A percentile compares a stretch with the other conserved stretches of the same genome.
phyloP scores from a whole-genome alignment of 441 rosid species.

The Eruca vesicaria region DNA sequence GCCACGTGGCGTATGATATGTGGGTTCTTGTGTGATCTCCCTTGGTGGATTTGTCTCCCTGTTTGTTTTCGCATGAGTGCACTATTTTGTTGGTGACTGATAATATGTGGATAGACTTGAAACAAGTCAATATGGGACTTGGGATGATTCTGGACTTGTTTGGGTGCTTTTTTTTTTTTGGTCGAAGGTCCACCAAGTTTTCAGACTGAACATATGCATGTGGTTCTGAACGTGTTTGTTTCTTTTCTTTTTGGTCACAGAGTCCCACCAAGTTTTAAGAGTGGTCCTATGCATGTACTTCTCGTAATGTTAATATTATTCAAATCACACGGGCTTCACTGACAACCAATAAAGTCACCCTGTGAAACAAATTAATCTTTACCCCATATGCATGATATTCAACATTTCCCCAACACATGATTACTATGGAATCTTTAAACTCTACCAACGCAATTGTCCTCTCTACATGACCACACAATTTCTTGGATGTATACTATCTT shows the following conservation, averaged over 20 bases:
- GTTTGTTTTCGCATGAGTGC: not conserved
- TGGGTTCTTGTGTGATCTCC: conserved; percentile 43
- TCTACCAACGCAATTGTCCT: not conserved
- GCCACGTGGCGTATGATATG: conserved; percentile 56
- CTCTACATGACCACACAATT: too few species aligned
- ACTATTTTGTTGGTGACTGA: not conserved
- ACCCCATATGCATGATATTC: too few species aligned
- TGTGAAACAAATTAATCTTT: not conserved
- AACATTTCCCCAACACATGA: too few species aligned
- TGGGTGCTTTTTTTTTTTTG: too few species aligned
- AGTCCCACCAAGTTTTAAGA: not conserved
- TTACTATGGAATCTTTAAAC: too few species aligned
- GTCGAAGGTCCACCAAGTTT: too few species aligned
- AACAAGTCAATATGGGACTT: not conserved
- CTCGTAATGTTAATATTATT: not conserved
- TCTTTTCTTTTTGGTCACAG: not conserved
- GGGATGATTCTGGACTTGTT: not conserved
- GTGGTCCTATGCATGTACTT: not conserved
- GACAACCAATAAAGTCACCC: not conserved
- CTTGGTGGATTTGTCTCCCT: not conserved
- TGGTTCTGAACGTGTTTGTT: too few species aligned
- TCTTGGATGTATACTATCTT: too few species aligned
- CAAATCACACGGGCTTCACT: not conserved
- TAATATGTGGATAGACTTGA: conserved; percentile 9
- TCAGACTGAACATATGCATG: too few species aligned